These are phyloP conservation scores for Ottelia alismoides DNA, from an alignment of 106 monocot genomes.

Conservation along the genomic window DNA sequence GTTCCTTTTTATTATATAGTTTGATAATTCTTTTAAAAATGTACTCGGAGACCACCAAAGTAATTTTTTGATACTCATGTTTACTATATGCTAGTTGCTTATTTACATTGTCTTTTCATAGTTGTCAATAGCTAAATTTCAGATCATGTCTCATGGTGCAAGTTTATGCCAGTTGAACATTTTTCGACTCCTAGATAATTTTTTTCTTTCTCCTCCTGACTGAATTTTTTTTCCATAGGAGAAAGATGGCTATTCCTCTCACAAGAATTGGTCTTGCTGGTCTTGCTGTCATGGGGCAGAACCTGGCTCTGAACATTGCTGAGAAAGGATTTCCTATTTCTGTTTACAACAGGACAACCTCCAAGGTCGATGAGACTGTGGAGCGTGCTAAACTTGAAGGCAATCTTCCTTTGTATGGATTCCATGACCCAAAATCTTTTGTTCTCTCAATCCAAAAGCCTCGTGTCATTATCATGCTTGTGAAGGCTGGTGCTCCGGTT, in stretches of 20 bases:
- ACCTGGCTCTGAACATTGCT: conserved; percentile 25
- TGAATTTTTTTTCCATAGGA: too few species aligned
- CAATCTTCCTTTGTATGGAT: conserved; percentile 13
- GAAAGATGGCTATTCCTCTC: conserved; percentile 4
- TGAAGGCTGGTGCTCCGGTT: conserved; percentile 19
- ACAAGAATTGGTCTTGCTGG: conserved; percentile 21
- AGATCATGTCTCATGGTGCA: too few species aligned
- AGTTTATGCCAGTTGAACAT: too few species aligned
- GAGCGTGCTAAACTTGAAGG: conserved; percentile 18
- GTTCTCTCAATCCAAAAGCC: conserved; percentile 19
- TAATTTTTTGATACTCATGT: too few species aligned
- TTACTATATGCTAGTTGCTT: too few species aligned
- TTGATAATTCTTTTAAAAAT: too few species aligned
- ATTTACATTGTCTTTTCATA: too few species aligned
- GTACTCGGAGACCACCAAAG: too few species aligned
- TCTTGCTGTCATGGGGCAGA: conserved; percentile 24
- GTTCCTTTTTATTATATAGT: too few species aligned
- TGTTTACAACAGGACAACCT: conserved; percentile 22
- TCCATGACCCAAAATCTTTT: conserved; percentile 18
- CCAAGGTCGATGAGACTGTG: conserved; percentile 22
- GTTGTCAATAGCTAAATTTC: too few species aligned
- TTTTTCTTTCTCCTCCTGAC: too few species aligned
- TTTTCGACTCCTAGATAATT: too few species aligned
- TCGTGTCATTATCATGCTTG: conserved; percentile 23
- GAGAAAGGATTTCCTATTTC: conserved; percentile 25